phyloP scores from a whole-genome alignment of 1,284 basidiomycete genomes.

The Phlebopus sp. region DNA sequence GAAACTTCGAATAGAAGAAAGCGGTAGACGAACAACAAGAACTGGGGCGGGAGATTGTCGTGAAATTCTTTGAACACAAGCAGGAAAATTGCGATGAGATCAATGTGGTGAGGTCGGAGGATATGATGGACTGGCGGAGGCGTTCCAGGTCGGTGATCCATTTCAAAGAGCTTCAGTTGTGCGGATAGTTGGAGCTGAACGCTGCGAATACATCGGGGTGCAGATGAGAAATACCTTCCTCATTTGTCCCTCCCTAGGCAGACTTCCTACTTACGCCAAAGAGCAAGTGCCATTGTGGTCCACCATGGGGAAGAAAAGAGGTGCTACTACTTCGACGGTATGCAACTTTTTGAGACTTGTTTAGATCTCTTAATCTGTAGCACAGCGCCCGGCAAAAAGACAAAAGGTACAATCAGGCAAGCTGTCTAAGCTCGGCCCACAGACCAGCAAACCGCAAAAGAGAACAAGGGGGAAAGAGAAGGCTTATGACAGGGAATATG shows the following conservation, averaged over 20 bases:
- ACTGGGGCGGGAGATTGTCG: slow-evolving; percentile 51
- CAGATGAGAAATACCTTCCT: no score
- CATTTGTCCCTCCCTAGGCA: no score
- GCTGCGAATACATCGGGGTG: no score
- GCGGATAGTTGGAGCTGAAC: no score
- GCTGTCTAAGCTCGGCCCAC: slow-evolving; percentile 16
- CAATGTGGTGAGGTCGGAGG: slow-evolving; percentile 71
- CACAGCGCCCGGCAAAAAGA: slow-evolving; percentile 42
- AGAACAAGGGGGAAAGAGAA: slow-evolving; percentile 56
- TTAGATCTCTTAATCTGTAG: slow-evolving; percentile 6
- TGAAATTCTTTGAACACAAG: slow-evolving; percentile 56
- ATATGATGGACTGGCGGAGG: slow-evolving; percentile 60
- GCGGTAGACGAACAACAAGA: slow-evolving; percentile 61
- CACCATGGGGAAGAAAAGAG: slow-evolving; percentile 31
- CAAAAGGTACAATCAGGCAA: slow-evolving; percentile 36
- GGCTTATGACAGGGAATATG: slow-evolving; percentile 54
- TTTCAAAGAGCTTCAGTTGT: slow-evolving; percentile 5
- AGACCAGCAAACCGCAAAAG: slow-evolving; percentile 24
- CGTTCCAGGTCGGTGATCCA: slow-evolving; percentile 31
- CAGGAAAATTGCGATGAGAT: slow-evolving; percentile 58
- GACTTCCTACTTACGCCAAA: no score
- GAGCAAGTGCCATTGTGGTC: no score
- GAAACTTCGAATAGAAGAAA: slow-evolving; percentile 61
- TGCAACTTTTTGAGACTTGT: slow-evolving; percentile 4
- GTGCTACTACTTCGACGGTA: slow-evolving; percentile 36